phyloP scores from a whole-genome alignment of 805 yeast genomes.

The Ogataea kodamae region DNA sequence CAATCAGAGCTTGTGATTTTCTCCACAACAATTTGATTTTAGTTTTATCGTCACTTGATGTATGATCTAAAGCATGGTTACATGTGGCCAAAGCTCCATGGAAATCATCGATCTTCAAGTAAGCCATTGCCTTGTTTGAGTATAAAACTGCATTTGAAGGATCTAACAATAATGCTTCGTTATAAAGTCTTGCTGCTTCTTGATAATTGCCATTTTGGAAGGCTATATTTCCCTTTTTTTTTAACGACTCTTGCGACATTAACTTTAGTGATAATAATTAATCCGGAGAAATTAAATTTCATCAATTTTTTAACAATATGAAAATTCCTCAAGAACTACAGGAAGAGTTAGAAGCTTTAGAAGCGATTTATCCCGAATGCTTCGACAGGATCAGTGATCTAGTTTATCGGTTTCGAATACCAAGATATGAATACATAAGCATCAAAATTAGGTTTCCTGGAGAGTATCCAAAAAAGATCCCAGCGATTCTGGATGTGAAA shows the following conservation, averaged over 20 bases:
- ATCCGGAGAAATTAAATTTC: neutral
- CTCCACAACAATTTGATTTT: slow-evolving; percentile 51
- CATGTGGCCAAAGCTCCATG: slow-evolving; percentile 48
- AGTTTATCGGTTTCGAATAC: slow-evolving; percentile 47
- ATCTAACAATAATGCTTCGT: slow-evolving; percentile 50
- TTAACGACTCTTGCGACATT: slow-evolving; percentile 32
- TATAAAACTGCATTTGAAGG: slow-evolving; percentile 51
- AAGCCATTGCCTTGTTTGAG: slow-evolving; percentile 70
- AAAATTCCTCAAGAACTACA: slow-evolving; percentile 45
- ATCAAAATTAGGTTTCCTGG: slow-evolving; percentile 72
- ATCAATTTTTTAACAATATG: neutral
- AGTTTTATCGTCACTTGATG: slow-evolving; percentile 29
- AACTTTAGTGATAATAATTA: slow-evolving; percentile 20
- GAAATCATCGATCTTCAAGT: slow-evolving; percentile 49
- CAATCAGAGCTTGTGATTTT: slow-evolving; percentile 39
- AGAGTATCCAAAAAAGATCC: slow-evolving; percentile 62
- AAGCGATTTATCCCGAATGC: slow-evolving; percentile 80
- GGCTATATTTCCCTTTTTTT: slow-evolving; percentile 49
- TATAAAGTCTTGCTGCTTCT: slow-evolving; percentile 52
- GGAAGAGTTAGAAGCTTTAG: slow-evolving; percentile 79
- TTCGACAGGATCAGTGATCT: slow-evolving; percentile 38
- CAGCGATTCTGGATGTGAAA: slow-evolving; percentile 58
- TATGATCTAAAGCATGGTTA: slow-evolving; percentile 41
- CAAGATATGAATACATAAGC: slow-evolving; percentile 57
- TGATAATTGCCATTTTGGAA: slow-evolving; percentile 43